Percentiles rank a stretch among this genome's conserved stretches.
phyloP scores from a whole-genome alignment of 2,329 filamentous ascomycete genomes.

The Trichoderma sp. region DNA sequence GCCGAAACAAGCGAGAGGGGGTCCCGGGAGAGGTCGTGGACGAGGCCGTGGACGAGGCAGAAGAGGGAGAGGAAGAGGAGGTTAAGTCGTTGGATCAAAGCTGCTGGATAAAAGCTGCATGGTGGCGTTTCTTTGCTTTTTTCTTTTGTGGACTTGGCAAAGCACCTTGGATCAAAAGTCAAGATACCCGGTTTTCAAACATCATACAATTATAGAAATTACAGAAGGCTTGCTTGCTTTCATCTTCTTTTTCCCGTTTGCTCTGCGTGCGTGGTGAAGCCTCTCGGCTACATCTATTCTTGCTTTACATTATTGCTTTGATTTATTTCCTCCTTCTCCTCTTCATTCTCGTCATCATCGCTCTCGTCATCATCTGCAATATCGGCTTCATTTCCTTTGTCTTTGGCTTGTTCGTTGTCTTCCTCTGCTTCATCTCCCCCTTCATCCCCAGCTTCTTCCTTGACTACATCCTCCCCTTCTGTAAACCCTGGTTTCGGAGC shows the following conservation, averaged over 20 bases:
- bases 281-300: neutral
- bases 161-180: constrained; percentile 10
- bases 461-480: neutral
- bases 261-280: neutral
- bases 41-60: constrained; percentile 41
- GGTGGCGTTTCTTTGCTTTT: neutral
- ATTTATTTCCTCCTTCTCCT: neutral
- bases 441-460: constrained; percentile 6
- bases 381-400: neutral
- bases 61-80: constrained; percentile 38
- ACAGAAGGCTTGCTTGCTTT: neutral
- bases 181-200: constrained; percentile 21
- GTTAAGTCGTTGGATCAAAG: constrained; percentile 28
- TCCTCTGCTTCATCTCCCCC: neutral
- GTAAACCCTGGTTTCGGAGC: neutral
- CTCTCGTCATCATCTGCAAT: neutral
- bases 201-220: neutral
- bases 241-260: neutral
- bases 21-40: constrained; percentile 39
- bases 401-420: neutral
- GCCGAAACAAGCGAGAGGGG: constrained; percentile 44
- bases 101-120: neutral
- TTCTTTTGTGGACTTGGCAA: neutral
- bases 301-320: neutral
- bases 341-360: neutral